Percentiles rank a stretch among this genome's conserved stretches.
Evolutionary conservation across 768 basidiomycete species (phyloP).

Genomic region (Auriscalpium vulgare): DNA sequence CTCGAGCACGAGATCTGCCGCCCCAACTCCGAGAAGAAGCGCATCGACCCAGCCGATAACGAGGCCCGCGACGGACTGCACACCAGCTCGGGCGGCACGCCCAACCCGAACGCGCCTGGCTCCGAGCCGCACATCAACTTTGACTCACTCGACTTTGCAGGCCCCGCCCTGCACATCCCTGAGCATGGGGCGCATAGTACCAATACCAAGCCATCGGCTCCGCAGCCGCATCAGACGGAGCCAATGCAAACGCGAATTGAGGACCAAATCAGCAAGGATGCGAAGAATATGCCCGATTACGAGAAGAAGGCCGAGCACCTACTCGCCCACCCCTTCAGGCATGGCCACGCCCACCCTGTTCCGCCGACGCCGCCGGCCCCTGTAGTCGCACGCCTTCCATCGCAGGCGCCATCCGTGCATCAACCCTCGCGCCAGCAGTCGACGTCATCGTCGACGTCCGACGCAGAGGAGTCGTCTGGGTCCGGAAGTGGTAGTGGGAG

Average conservation of each 20-base stretch:
- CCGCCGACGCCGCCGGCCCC: background rate
- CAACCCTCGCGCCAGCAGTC: conserved; percentile 18
- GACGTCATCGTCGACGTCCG: conserved; percentile 37
- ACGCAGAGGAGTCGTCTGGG: conserved; percentile 32
- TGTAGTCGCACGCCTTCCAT: background rate
- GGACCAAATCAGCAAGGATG: background rate
- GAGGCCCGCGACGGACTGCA: conserved; percentile 24
- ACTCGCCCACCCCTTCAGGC: background rate
- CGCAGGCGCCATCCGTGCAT: conserved; percentile 20
- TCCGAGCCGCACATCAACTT: conserved; percentile 30
- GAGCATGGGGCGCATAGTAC: conserved; percentile 8
- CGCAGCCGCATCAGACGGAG: conserved; percentile 1
- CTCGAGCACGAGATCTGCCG: conserved; percentile 80
- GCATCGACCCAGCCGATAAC: conserved; percentile 43
- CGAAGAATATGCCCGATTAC: background rate
- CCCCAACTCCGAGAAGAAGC: conserved; percentile 62
- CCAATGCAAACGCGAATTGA: background rate
- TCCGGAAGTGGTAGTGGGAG: conserved; percentile 11
- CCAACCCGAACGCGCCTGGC: conserved; percentile 33
- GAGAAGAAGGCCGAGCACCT: background rate
- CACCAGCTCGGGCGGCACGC: conserved; percentile 47
- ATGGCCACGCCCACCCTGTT: background rate
- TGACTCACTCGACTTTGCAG: conserved; percentile 56
- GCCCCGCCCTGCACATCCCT: conserved; percentile 32
- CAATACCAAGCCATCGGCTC: background rate